Evolutionary conservation across 768 basidiomycete species (phyloP), one percentile per base, ranked within the genome.

Genomic region (Chalciporus chontae): DNA sequence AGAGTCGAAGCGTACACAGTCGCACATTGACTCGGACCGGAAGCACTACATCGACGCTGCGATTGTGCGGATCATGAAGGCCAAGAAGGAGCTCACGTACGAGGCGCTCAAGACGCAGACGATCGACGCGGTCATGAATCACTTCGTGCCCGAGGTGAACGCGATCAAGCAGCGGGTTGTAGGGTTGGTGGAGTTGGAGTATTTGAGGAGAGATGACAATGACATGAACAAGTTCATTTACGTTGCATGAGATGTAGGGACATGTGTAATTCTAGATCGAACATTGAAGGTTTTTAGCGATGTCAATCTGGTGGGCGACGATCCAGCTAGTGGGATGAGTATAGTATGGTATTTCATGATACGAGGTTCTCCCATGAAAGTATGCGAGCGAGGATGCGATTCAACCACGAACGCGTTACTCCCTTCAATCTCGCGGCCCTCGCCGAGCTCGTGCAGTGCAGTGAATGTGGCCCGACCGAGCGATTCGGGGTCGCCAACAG

Each of bases 61-160:
- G 18, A 94, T 99, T 59, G 95, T 99, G 29, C 85, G 96, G 6
- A 83, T 95, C 61, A 94, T 98, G 93, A 98, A 98, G 67, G 84
- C 83, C 3, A 80, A 82, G 59, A 98, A 95, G 71, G 87, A 88
- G 69, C 73, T 95, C 69, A 74, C 72, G 21, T 83, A 91, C 59
- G 83, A 88, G 58, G 77, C 86, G 56, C 77, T 98, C 60, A 86
- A 90, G 69, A 79, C 82, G 43, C 84, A 84, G 55, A 90, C 90
- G 9, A 83, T 96, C 50, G 85, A 90, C 17, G 86, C 92, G 19
- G 90, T 98, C 42, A 88, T 86, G 69, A 83, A 73, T 36, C 87
- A 94, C 59, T 98, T 97, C 67, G 77, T 81, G 48, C 94, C 94
- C 40, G 83, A 86, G 52, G 86, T 95, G 21, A 77, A 78, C 51